These are phyloP conservation scores for Suhomyces sp. DNA, from an alignment of 805 yeast genomes.

Conservation along the genomic window DNA sequence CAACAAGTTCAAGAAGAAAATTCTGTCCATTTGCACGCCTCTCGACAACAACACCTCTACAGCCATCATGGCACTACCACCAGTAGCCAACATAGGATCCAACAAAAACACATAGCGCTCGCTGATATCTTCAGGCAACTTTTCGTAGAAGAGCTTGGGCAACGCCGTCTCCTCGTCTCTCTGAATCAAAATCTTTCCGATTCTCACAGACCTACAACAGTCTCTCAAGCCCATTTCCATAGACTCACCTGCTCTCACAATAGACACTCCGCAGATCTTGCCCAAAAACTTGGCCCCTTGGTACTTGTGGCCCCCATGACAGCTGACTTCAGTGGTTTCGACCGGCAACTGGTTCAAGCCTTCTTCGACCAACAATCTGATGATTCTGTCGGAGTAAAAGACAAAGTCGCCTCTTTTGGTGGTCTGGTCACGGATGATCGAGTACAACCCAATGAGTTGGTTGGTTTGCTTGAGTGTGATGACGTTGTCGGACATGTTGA, in stretches of 20 bases:
- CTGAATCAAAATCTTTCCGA: conserved; percentile 95
- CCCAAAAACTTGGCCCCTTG: conserved; percentile 83
- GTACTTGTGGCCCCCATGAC: conserved; percentile 72
- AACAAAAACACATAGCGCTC: conserved; percentile 85
- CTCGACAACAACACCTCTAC: conserved; percentile 82
- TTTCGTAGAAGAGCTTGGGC: conserved; percentile 90
- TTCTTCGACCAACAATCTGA: conserved; percentile 89
- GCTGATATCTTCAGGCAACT: conserved; percentile 87
- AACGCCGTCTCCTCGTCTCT: conserved; percentile 96
- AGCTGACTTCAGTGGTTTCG: conserved; percentile 58
- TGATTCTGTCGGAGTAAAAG: conserved; percentile 92
- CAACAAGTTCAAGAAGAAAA: conserved; percentile 83
- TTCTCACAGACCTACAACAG: conserved; percentile 93
- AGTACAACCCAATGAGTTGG: conserved; percentile 82
- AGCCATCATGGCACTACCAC: conserved; percentile 98
- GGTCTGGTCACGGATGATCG: conserved; percentile 79
- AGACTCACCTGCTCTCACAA: conserved; percentile 97
- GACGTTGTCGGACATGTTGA: conserved; percentile 45
- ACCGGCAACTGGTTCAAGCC: conserved; percentile 94
- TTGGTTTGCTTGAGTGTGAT: conserved; percentile 79
- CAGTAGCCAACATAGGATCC: conserved; percentile 98
- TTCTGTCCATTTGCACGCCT: conserved; percentile 86
- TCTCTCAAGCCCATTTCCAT: conserved; percentile 99
- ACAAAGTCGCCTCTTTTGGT: conserved; percentile 91
- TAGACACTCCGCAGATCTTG: conserved; percentile 96